Base-by-base conservation (phyloP, 1,284 basidiomycete genomes). In the Phylloboletellus chloephorus region DNA sequence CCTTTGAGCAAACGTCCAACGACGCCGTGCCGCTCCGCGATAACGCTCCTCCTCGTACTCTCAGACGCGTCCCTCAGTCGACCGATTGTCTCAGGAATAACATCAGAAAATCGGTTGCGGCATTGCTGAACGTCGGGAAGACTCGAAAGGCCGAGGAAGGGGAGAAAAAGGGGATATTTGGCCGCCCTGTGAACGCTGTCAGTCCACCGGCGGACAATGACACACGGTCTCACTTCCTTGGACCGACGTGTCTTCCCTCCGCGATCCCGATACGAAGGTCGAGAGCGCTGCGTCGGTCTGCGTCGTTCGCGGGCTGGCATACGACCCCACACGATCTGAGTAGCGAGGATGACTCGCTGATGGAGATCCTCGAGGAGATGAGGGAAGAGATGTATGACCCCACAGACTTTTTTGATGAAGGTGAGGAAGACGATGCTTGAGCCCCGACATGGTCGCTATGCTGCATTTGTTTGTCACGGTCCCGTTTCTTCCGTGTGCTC, bases 261-360 rank as follows among this genome's bases (percentile, higher is more conserved):
- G 30, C 22, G 6, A 13, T 28, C 8, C 4, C 39, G 3, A 22
- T 0, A 4, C 31, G 24, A 28, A 30, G n/a, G 5, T 39, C 50
- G 1, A 46, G 33, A 19, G 19, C 33, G 8, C 39, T 62, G 7
- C 61, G 56, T 26, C 58, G 61, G 21, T 60, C 58, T 5, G 47
- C n/a, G 26, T 62, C 60, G 13, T 49, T 48, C 4, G 47, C 48
- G 5, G 53, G 47, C 3, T 43, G 48, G 47, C 30, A 48, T 17
- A 12, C 17, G 1, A 20, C 29, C 3, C 20, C 31, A 17, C 21
- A 26, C n/a, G 26, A 13, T 8, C 24, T 23, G 10, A 10, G 12
- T 3, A 13, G 32, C 4, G 39, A 32, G 1, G 40, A 37, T 8
- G 48, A 48, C 22, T 5, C 44, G 3, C 10, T 61, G 16, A 48